A percentile compares a stretch with the other conserved stretches of the same genome.
Conservation (phyloP, 441 rosid genomes). For the Corymbia calophylla region DNA sequence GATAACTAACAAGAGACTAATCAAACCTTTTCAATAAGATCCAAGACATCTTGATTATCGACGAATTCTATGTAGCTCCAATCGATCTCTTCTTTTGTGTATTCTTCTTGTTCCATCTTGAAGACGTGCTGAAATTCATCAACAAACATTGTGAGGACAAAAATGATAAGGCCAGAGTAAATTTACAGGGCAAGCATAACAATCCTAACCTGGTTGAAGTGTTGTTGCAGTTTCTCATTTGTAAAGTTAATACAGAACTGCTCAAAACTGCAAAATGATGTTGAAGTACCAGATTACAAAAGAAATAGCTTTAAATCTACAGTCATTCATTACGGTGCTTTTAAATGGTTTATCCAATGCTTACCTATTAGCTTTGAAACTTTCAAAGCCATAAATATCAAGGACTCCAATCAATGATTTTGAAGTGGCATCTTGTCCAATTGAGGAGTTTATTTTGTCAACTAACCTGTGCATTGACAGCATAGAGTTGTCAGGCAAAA, state of each 20-base stretch:
- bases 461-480: conserved; percentile 50
- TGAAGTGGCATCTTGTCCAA: conserved; percentile 76
- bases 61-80: conserved; percentile 99
- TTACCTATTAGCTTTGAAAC: conserved; percentile 92
- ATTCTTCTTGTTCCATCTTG: conserved; percentile 99
- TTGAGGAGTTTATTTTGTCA: conserved; percentile 62
- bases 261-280: conserved; percentile 66
- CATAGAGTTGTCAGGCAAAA: not conserved
- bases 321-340: not conserved
- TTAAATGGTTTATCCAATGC: not conserved
- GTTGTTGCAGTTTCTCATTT: conserved; percentile 98
- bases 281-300: conserved; percentile 3
- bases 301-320: not conserved
- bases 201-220: conserved; percentile 83
- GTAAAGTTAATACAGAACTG: conserved; percentile 98
- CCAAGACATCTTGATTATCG: conserved; percentile 96
- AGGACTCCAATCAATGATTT: conserved; percentile 76
- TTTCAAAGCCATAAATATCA: conserved; percentile 93
- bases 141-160: not conserved
- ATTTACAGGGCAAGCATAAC: not conserved
- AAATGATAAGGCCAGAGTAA: not conserved
- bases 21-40: conserved; percentile 88
- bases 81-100: conserved; percentile 86
- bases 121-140: conserved; percentile 74
- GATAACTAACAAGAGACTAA: not conserved